phyloP scores from a whole-genome alignment of 305 asterid species.

The Rubia tinctorum region DNA sequence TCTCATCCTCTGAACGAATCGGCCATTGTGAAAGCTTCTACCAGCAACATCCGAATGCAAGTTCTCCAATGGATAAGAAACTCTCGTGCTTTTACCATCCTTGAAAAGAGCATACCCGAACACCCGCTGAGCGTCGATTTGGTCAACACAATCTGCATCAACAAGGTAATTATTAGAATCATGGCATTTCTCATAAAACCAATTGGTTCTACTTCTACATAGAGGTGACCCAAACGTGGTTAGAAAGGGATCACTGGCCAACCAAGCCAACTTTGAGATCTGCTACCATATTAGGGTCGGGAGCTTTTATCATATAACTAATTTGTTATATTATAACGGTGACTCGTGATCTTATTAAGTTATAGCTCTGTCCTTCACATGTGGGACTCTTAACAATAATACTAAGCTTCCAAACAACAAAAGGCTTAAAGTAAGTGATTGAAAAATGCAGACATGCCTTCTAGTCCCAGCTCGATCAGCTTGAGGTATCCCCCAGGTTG shows the following conservation, averaged over 20 bases:
- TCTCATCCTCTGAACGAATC: slow-evolving; percentile 58
- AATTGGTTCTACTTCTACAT: no score
- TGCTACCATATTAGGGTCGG: no score
- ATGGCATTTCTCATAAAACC: no score
- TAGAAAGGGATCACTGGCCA: no score
- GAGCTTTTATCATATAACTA: no score
- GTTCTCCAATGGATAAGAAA: slow-evolving; percentile 49
- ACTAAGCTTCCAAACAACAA: not conserved
- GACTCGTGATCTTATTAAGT: no score
- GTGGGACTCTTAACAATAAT: not conserved
- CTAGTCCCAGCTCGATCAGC: slow-evolving; percentile 47
- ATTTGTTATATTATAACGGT: no score
- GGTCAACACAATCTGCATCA: slow-evolving; percentile 50
- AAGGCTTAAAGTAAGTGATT: not conserved
- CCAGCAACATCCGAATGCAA: slow-evolving; percentile 50
- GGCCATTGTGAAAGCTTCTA: slow-evolving; percentile 58
- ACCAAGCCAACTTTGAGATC: no score
- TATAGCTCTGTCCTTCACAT: no score
- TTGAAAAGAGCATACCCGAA: slow-evolving; percentile 59
- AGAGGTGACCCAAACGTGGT: no score
- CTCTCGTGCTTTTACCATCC: slow-evolving; percentile 46
- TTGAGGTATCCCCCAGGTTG: slow-evolving; percentile 67
- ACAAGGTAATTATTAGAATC: not conserved
- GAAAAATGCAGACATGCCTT: slow-evolving; percentile 25
- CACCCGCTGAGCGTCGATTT: slow-evolving; percentile 56